These are phyloP conservation scores for Cryptococcus hybrid DNA, from an alignment of 1,284 basidiomycete genomes.

Conservation along the genomic window DNA sequence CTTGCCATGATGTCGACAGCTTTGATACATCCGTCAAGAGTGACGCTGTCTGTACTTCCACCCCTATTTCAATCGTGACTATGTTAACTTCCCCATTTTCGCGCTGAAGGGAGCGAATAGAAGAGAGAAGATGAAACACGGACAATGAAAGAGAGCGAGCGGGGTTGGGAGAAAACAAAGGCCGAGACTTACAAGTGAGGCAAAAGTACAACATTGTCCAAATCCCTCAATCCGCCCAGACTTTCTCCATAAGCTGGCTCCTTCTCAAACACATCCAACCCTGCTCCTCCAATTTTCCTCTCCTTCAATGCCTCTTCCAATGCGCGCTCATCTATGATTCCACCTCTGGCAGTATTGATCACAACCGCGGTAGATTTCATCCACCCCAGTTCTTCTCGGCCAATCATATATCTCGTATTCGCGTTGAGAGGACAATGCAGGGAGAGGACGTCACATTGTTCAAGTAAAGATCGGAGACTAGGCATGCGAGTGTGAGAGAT, in stretches of 20 bases:
- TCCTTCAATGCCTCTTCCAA: constrained; percentile 48
- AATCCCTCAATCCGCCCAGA: constrained; percentile 30
- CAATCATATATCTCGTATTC: constrained; percentile 49
- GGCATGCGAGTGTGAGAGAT: constrained; percentile 54
- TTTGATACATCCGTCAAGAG: constrained; percentile 29
- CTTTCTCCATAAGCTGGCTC: constrained; percentile 41
- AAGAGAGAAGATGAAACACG: not conserved
- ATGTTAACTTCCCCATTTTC: not conserved
- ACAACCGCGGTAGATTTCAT: constrained; percentile 50
- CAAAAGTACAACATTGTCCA: constrained; percentile 35
- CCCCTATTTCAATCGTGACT: constrained; percentile 18
- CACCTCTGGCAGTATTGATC: constrained; percentile 55
- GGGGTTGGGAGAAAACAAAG: no score
- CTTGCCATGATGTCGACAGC: constrained; percentile 41
- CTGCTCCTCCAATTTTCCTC: constrained; percentile 53
- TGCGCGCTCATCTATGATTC: constrained; percentile 53
- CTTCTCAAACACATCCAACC: constrained; percentile 54
- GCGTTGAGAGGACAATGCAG: constrained; percentile 54
- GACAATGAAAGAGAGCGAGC: not conserved
- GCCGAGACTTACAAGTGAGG: constrained; percentile 38
- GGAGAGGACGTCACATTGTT: constrained; percentile 50
- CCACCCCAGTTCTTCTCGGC: constrained; percentile 37
- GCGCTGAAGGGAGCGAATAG: not conserved
- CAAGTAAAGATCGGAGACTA: constrained; percentile 49
- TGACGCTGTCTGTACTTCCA: constrained; percentile 33